Evolutionary conservation across 257 asterid genomes (phyloP).

Genomic region (Nicotiana paniculata): DNA sequence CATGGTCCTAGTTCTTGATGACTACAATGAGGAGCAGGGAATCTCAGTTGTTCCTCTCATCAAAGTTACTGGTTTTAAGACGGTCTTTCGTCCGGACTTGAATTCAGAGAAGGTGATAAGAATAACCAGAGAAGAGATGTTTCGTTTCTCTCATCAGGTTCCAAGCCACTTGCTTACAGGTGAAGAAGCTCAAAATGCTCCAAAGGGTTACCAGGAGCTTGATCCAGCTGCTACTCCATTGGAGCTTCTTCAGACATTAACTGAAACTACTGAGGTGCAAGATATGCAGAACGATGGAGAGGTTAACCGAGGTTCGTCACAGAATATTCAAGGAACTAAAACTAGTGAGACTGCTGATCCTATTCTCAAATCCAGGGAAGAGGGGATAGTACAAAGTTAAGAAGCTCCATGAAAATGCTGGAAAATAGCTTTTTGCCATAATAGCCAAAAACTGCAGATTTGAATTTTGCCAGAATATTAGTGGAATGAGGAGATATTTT

Average conservation of each 20-base stretch:
- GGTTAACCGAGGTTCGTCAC: conserved; percentile 13
- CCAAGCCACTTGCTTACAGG: conserved; percentile 26
- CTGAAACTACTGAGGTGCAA: conserved; percentile 4
- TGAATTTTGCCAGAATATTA: neutral
- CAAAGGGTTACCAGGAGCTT: conserved; percentile 27
- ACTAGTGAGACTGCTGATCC: conserved; percentile 17
- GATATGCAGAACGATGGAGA: conserved; percentile 9
- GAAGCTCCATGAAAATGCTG: conserved; percentile 11
- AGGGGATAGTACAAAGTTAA: conserved; percentile 12
- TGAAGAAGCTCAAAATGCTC: conserved; percentile 25
- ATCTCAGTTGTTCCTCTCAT: conserved; percentile 24
- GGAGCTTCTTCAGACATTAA: conserved; percentile 20
- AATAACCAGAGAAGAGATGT: conserved; percentile 30
- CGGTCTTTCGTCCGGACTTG: conserved; percentile 18
- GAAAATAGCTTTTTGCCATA: neutral
- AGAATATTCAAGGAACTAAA: conserved; percentile 18
- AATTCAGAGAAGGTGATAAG: conserved; percentile 4
- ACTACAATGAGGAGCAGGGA: conserved; percentile 23
- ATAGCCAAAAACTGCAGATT: neutral
- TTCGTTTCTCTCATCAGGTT: conserved; percentile 30
- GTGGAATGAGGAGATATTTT: neutral
- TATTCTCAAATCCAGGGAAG: conserved; percentile 15
- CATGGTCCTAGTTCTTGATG: conserved; percentile 23
- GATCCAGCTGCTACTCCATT: conserved; percentile 33
- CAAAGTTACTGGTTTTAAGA: conserved; percentile 23